Conservation (phyloP, 2,329 filamentous ascomycete species). For the Thermothelomyces thermophilus region DNA sequence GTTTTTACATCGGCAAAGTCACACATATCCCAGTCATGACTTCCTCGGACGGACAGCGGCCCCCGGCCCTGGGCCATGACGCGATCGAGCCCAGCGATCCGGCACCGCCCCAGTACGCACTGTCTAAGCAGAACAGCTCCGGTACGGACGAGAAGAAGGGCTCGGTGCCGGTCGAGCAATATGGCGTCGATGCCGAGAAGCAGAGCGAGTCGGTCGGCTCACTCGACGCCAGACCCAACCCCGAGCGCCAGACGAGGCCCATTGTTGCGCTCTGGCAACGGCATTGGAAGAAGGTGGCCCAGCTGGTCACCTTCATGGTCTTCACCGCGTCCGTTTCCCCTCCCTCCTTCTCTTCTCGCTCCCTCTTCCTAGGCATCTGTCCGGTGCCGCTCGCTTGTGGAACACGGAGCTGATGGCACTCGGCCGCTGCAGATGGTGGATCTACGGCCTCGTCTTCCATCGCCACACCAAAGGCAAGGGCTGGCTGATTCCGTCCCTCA, state of each 20-base stretch:
- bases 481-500: slow-evolving; percentile 23
- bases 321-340: slow-evolving; percentile 21
- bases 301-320: slow-evolving; percentile 14
- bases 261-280: background rate
- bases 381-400: background rate
- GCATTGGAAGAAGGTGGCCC: slow-evolving; percentile 13
- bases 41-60: background rate
- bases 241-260: background rate
- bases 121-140: slow-evolving; percentile 9
- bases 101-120: background rate
- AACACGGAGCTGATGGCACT: background rate
- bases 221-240: slow-evolving; percentile 5
- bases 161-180: slow-evolving; percentile 11
- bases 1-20: too few relatives aligned
- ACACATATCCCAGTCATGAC: slow-evolving; percentile 1
- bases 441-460: slow-evolving; percentile 29
- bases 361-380: background rate
- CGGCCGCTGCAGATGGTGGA: slow-evolving; percentile 32
- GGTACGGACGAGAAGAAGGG: slow-evolving; percentile 13
- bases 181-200: slow-evolving; percentile 22
- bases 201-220: slow-evolving; percentile 23
- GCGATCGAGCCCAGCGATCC: slow-evolving; percentile 12
- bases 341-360: background rate
- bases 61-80: slow-evolving; percentile 3
- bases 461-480: slow-evolving; percentile 20